A percentile compares a stretch with the other conserved stretches of the same genome.
phyloP scores from a whole-genome alignment of 1,284 basidiomycete species.

The Pseudozyma tsukubaensis region DNA sequence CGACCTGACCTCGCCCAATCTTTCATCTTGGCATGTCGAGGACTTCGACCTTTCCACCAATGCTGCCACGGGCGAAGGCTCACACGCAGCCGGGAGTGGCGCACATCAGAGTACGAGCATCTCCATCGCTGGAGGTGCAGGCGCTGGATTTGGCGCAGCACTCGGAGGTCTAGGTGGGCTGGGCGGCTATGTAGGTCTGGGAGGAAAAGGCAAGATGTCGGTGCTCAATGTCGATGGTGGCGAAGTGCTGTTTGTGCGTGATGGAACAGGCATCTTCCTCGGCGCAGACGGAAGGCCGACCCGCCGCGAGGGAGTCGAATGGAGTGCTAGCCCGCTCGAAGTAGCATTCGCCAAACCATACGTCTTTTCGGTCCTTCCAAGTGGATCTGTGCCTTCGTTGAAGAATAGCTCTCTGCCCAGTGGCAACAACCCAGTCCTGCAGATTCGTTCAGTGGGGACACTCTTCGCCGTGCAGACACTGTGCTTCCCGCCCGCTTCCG shows the following conservation, averaged over 20 bases:
- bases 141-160: slow-evolving; percentile 38
- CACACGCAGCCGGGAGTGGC: slow-evolving; percentile 10
- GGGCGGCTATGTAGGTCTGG: slow-evolving; percentile 88
- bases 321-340: slow-evolving; percentile 85
- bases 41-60: slow-evolving; percentile 44
- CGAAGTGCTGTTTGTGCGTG: slow-evolving; percentile 47
- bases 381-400: slow-evolving; percentile 45
- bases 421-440: slow-evolving; percentile 46
- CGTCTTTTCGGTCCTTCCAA: slow-evolving; percentile 73
- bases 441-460: slow-evolving; percentile 56
- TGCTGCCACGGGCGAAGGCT: slow-evolving; percentile 8
- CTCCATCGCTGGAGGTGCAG: slow-evolving; percentile 20
- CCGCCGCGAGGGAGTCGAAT: slow-evolving; percentile 76
- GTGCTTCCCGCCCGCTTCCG: slow-evolving; percentile 44
- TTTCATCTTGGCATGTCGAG: slow-evolving; percentile 46
- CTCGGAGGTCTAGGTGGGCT: slow-evolving; percentile 75
- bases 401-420: slow-evolving; percentile 39
- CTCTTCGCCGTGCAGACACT: slow-evolving; percentile 58
- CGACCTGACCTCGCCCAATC: slow-evolving; percentile 32
- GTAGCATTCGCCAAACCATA: slow-evolving; percentile 85
- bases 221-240: slow-evolving; percentile 75
- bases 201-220: slow-evolving; percentile 76
- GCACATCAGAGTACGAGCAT: slow-evolving; percentile 28
- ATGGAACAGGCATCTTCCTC: slow-evolving; percentile 74
- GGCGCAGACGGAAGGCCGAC: slow-evolving; percentile 78